A percentile compares a stretch with the other conserved stretches of the same genome.
Evolutionary conservation across 2,329 filamentous ascomycete genomes (phyloP).

Genomic region (Didymella lethalis): DNA sequence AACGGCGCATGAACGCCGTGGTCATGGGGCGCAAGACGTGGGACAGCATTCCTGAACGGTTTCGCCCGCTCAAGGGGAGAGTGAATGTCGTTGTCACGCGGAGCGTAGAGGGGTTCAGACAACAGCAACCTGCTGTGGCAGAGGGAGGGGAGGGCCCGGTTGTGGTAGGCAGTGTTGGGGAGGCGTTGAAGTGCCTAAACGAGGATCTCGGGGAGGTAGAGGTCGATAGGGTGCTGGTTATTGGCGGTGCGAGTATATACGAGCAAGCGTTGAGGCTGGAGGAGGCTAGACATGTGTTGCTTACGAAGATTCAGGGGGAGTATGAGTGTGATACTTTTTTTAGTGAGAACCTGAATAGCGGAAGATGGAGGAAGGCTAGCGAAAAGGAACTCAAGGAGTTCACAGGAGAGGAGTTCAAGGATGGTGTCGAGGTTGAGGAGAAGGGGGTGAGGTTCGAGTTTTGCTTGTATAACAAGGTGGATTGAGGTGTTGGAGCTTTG

Average conservation of each 20-base stretch:
- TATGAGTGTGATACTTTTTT: slow-evolving; percentile 83
- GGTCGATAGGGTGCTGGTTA: slow-evolving; percentile 71
- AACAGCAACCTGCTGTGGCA: slow-evolving; percentile 3
- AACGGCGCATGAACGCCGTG: slow-evolving; percentile 65
- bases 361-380: slow-evolving; percentile 63
- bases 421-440: slow-evolving; percentile 67
- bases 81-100: slow-evolving; percentile 84
- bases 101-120: slow-evolving; percentile 27
- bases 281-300: slow-evolving; percentile 68
- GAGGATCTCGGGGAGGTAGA: slow-evolving; percentile 1
- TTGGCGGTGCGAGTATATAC: slow-evolving; percentile 91
- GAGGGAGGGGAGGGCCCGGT: slow-evolving; percentile 53
- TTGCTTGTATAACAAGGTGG: slow-evolving; percentile 65
- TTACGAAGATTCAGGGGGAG: slow-evolving; percentile 73
- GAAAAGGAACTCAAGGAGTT: slow-evolving; percentile 66
- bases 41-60: slow-evolving; percentile 82
- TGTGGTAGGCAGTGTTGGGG: slow-evolving; percentile 64
- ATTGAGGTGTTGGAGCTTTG: not conserved
- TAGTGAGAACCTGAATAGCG: slow-evolving; percentile 63
- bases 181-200: slow-evolving; percentile 60
- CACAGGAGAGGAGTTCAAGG: slow-evolving; percentile 70
- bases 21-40: slow-evolving; percentile 99
- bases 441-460: slow-evolving; percentile 72
- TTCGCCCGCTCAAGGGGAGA: slow-evolving; percentile 80
- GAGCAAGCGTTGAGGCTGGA: slow-evolving; percentile 68